Evolutionary conservation across 2,329 filamentous ascomycete species (phyloP).

Genomic region (Stagonosporopsis chrysanthemi): DNA sequence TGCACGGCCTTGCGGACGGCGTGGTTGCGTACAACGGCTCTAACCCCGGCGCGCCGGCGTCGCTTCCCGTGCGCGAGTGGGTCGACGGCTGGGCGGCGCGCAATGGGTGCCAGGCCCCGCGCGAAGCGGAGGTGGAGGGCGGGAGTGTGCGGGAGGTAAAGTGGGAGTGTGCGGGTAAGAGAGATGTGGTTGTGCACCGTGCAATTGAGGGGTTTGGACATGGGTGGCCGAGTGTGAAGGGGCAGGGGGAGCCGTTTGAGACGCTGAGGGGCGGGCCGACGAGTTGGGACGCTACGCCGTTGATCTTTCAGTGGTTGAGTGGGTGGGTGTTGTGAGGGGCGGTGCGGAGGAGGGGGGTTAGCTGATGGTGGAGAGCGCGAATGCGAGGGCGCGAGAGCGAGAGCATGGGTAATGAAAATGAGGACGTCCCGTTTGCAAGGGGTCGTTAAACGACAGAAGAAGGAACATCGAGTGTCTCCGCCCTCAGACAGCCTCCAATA

Average conservation of each 20-base stretch:
- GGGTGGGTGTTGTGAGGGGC: constrained; percentile 24
- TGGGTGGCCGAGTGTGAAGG: constrained; percentile 31
- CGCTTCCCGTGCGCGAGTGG: constrained; percentile 26
- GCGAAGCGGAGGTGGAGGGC: constrained; percentile 9
- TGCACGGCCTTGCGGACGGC: constrained; percentile 32
- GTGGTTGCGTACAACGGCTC: constrained; percentile 36
- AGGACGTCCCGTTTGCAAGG: too few species aligned
- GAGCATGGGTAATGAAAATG: too few species aligned
- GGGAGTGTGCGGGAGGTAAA: constrained; percentile 20
- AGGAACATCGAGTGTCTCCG: too few species aligned
- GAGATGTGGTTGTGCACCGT: constrained; percentile 27
- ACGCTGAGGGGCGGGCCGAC: constrained; percentile 27
- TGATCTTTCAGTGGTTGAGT: constrained; percentile 31
- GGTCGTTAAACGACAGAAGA: too few species aligned
- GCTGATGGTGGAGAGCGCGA: too few species aligned
- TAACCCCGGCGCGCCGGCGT: constrained; percentile 23
- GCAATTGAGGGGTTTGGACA: constrained; percentile 32
- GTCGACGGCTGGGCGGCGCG: constrained; percentile 21
- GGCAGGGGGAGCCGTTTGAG: constrained; percentile 31
- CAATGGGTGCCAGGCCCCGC: constrained; percentile 16
- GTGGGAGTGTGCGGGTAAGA: constrained; percentile 27
- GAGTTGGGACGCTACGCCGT: constrained; percentile 31
- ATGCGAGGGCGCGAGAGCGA: too few species aligned
- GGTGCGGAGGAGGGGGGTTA: too few species aligned
- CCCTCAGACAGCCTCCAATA: too few species aligned